Evolutionary conservation across 2,329 filamentous ascomycete species (phyloP).

Genomic region (Hypoxylon sp.): DNA sequence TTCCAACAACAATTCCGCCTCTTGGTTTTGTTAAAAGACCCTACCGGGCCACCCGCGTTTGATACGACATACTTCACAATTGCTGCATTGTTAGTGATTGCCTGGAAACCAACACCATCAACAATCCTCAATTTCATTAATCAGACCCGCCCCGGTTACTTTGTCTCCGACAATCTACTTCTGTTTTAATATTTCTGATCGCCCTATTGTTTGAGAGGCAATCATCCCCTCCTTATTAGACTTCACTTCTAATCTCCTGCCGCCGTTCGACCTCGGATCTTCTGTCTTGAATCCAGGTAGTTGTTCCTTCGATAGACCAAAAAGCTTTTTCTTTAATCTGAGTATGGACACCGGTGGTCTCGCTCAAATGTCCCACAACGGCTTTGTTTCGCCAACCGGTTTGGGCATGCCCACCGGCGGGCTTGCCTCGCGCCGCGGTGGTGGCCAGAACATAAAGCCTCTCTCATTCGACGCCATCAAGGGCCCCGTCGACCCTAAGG

Average conservation of each 20-base stretch:
- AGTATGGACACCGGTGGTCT: constrained; percentile 96
- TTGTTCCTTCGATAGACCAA: constrained; percentile 37
- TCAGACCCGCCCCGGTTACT: constrained; percentile 40
- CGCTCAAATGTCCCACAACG: constrained; percentile 97
- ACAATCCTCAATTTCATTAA: constrained; percentile 44
- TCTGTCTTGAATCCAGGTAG: constrained; percentile 37
- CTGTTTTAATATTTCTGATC: constrained; percentile 52
- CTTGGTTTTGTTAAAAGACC: constrained; percentile 47
- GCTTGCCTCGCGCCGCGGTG: constrained; percentile 83
- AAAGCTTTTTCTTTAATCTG: constrained; percentile 49
- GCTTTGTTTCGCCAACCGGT: constrained; percentile 76
- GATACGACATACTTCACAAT: constrained; percentile 48
- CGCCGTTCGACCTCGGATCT: constrained; percentile 33
- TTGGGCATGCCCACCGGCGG: constrained; percentile 82
- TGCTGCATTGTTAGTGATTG: constrained; percentile 32
- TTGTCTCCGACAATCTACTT: constrained; percentile 44
- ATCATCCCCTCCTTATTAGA: constrained; percentile 50
- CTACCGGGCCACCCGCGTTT: constrained; percentile 50
- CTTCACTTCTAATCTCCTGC: constrained; percentile 45
- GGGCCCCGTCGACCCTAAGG: constrained; percentile 73
- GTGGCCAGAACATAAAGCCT: constrained; percentile 89
- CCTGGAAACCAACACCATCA: constrained; percentile 29
- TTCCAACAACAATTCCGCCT: constrained; percentile 44
- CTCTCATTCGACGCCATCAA: constrained; percentile 81
- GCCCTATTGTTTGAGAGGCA: constrained; percentile 44